These are phyloP conservation scores for Citrus unshiu DNA, from an alignment of 345 rosid genomes.

Conservation along the genomic window DNA sequence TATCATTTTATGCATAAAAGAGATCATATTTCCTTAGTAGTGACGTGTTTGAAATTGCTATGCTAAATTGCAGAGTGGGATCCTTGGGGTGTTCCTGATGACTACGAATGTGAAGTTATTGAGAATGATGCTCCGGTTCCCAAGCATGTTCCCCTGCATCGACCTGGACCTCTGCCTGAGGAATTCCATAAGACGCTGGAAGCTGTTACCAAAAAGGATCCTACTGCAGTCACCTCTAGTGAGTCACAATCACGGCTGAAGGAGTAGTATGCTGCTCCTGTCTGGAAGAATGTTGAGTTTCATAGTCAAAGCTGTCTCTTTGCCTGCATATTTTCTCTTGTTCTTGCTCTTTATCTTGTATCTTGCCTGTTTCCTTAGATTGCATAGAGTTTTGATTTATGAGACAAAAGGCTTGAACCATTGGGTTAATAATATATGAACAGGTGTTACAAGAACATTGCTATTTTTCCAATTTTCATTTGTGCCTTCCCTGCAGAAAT, in stretches of 20 bases:
- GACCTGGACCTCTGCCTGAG: constrained; percentile 92
- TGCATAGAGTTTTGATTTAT: constrained; percentile 21
- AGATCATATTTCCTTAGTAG: background rate
- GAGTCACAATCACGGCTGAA: constrained; percentile 36
- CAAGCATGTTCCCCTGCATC: constrained; percentile 88
- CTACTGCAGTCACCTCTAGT: constrained; percentile 44
- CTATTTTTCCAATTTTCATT: background rate
- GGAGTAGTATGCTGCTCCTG: constrained; percentile 28
- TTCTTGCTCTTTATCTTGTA: constrained; percentile 25
- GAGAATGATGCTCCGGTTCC: constrained; percentile 92
- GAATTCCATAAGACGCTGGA: constrained; percentile 81
- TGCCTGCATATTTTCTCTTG: background rate
- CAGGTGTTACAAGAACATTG: constrained; percentile 11
- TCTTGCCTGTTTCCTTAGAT: constrained; percentile 30
- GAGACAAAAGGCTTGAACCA: constrained; percentile 25
- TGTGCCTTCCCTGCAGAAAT: constrained; percentile 3
- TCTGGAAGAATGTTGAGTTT: constrained; percentile 9
- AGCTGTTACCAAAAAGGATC: constrained; percentile 41
- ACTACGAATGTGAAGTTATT: constrained; percentile 83
- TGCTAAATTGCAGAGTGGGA: constrained; percentile 70
- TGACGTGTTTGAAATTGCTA: background rate
- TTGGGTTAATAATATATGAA: constrained; percentile 33
- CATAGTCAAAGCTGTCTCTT: constrained; percentile 16
- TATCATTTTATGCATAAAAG: background rate
- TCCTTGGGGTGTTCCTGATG: constrained; percentile 98